Conservation (phyloP, 768 basidiomycete species). For the Mycena metata region DNA sequence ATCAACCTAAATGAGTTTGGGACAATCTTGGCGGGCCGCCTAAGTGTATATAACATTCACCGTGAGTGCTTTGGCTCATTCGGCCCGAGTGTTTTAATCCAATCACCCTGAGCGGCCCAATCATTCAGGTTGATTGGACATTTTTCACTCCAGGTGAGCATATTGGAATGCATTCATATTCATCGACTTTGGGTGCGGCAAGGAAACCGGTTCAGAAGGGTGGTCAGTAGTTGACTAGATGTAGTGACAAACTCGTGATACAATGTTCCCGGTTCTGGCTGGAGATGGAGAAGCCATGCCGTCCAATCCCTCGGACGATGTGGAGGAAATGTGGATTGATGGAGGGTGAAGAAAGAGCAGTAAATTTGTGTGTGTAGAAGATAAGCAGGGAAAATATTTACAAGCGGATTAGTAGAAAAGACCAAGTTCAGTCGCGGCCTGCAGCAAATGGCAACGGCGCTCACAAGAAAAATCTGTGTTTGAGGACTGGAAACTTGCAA, state of each 20-base stretch:
- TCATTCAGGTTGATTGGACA: conserved; percentile 18
- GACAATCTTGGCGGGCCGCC: conserved; percentile 9
- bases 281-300: not conserved
- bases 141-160: conserved; percentile 13
- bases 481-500: conserved; percentile 1
- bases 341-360: not conserved
- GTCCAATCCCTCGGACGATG: not conserved
- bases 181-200: conserved; percentile 1
- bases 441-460: not conserved
- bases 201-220: conserved; percentile 1
- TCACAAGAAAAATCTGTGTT: not conserved
- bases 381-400: not conserved
- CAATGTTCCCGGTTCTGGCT: not conserved
- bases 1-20: conserved; percentile 22
- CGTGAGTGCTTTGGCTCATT: conserved; percentile 19
- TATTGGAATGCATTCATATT: conserved; percentile 14
- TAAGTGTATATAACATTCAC: conserved; percentile 17
- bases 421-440: conserved; percentile 1
- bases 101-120: conserved; percentile 12
- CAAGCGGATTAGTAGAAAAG: not conserved
- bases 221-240: not conserved
- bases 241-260: not conserved
- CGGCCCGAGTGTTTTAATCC: conserved; percentile 15
- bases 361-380: conserved; percentile 1
- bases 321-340: conserved; percentile 1